phyloP scores from a whole-genome alignment of 495 filamentous ascomycete genomes.

The Neurospora sp. region DNA sequence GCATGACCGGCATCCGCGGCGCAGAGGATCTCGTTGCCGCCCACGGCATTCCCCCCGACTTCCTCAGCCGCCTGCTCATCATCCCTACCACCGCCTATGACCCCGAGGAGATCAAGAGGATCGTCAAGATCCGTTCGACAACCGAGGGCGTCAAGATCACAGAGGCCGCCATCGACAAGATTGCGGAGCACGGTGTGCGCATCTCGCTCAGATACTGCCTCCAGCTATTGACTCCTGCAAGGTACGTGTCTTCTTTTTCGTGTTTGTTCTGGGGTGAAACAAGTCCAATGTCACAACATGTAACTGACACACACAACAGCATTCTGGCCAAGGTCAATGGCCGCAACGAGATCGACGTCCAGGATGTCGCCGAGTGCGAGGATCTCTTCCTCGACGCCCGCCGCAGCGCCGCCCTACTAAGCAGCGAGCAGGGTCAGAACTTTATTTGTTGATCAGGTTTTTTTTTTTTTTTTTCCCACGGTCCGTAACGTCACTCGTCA shows the following conservation, averaged over 20 bases:
- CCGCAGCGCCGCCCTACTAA: constrained; percentile 65
- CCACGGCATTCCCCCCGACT: constrained; percentile 87
- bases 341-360: constrained; percentile 62
- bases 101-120: constrained; percentile 76
- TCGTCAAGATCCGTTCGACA: constrained; percentile 70
- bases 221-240: constrained; percentile 82
- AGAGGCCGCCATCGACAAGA: constrained; percentile 72
- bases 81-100: constrained; percentile 84
- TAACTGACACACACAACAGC: constrained; percentile 22
- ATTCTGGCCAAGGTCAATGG: constrained; percentile 54
- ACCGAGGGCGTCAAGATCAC: constrained; percentile 73
- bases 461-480: not conserved
- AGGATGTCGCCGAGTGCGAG: constrained; percentile 81
- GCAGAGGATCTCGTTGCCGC: constrained; percentile 74
- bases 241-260: constrained; percentile 22
- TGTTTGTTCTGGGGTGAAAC: not conserved
- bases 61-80: constrained; percentile 86
- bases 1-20: constrained; percentile 78
- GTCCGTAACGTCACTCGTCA: constrained; percentile 22
- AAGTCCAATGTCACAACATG: not conserved
- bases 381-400: constrained; percentile 84
- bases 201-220: constrained; percentile 87
- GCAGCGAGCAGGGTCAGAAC: constrained; percentile 47
- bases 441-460: constrained; percentile 46
- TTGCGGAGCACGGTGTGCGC: constrained; percentile 72